Evolutionary conservation across 1,284 basidiomycete species (phyloP).

Genomic region (Ceratobasidium theobromae): DNA sequence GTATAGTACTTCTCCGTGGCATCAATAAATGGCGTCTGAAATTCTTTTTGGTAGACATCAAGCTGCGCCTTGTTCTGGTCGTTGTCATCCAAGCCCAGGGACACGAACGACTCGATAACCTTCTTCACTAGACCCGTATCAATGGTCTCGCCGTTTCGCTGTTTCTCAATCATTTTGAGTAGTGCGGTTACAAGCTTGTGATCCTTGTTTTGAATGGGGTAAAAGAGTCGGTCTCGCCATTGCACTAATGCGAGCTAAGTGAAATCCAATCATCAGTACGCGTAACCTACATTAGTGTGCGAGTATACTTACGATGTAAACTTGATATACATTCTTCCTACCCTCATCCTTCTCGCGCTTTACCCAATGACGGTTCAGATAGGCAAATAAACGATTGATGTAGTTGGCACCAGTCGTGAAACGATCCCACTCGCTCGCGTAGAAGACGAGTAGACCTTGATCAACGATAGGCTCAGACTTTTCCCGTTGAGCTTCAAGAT

Average conservation of each 20-base stretch:
- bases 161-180: conserved; percentile 85
- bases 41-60: conserved; percentile 91
- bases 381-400: conserved; percentile 93
- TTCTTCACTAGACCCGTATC: conserved; percentile 94
- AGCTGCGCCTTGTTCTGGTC: conserved; percentile 92
- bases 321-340: conserved; percentile 89
- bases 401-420: conserved; percentile 97
- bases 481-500: conserved; percentile 71
- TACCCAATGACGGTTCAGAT: conserved; percentile 99
- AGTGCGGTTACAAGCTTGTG: conserved; percentile 85
- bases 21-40: conserved; percentile 86
- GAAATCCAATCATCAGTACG: background rate
- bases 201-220: conserved; percentile 78
- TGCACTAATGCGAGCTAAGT: conserved; percentile 87
- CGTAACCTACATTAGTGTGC: background rate
- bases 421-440: conserved; percentile 91
- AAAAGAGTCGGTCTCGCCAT: conserved; percentile 94
- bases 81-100: conserved; percentile 88
- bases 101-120: conserved; percentile 95
- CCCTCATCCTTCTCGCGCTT: conserved; percentile 98
- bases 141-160: conserved; percentile 92
- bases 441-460: conserved; percentile 86
- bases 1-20: conserved; percentile 92
- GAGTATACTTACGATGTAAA: conserved; percentile 82
- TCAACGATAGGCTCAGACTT: conserved; percentile 80